Evolutionary conservation across 306 rosid species (phyloP), one percentile per base, ranked within the genome.

Genomic region (Prunus dulcis): DNA sequence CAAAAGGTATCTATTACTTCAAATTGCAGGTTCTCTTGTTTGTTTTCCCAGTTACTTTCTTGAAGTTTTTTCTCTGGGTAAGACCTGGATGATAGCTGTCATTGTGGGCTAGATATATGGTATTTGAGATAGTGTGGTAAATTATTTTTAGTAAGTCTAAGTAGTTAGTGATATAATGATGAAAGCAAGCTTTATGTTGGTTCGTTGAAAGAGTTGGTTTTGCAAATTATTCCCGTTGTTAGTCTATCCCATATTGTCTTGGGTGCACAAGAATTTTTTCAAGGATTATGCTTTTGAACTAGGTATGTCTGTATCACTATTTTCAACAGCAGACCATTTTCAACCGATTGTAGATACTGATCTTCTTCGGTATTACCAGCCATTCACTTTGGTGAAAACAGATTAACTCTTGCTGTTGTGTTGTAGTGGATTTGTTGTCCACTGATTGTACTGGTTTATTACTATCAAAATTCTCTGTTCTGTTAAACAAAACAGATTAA

Each of bases 1-100:
- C 88, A 85, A 78, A 90, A 92, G 99, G 99, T 95, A 78, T 64
- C 61, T 34, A 30, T 71, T 20, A 46, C 75, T 49, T 71, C 60
- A 22, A 32, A 17, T 28, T 47, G 18, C 6, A 19, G 64, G 47
- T 66, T 61, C 50, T 71, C 30, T 63, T 41, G 58, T 71, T 79
- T 71, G 68, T 27, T 67, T 70, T 74, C 51, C 75, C 11, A 70
- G 4, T 56, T 25, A 50, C 51, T 18, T n/a, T 41, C 61, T 1
- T 19, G 50, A 61, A 38, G 14, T 25, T 65, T 72, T 53, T 53
- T 53, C 70, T 61, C 20, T 46, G 12, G 55, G 45, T 58, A 58
- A 17, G 23, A 22, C 18, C 15, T 27, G 4, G 18, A 20, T 22
- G 23, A 72, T 57, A 55, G 51, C 76, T 71, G 18, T 28, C 22